These are phyloP conservation scores for Psilocybe sp. DNA, from an alignment of 768 basidiomycete species.

Conservation along the genomic window DNA sequence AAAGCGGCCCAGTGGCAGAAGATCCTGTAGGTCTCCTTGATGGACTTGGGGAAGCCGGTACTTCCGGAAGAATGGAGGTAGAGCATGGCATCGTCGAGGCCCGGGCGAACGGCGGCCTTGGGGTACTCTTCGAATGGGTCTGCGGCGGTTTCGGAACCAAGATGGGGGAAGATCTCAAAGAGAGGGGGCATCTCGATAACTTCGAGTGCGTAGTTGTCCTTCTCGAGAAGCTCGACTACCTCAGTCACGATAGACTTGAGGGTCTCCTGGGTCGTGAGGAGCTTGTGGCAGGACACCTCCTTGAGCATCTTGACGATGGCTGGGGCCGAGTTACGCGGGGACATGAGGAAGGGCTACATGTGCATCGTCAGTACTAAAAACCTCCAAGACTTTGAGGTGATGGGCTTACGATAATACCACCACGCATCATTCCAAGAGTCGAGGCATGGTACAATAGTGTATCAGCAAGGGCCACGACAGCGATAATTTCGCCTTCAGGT, in stretches of 20 bases:
- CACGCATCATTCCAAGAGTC: constrained; percentile 32
- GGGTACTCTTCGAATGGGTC: constrained; percentile 28
- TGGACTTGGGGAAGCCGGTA: constrained; percentile 43
- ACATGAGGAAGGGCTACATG: constrained; percentile 39
- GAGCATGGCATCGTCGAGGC: constrained; percentile 21
- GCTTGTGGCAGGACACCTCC: constrained; percentile 32
- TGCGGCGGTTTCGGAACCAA: constrained; percentile 28
- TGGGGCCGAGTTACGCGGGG: constrained; percentile 32
- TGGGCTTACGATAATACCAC: constrained; percentile 31
- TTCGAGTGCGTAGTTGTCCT: constrained; percentile 12
- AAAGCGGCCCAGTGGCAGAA: constrained; percentile 30
- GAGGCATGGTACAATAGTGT: constrained; percentile 39
- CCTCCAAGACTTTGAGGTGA: not conserved
- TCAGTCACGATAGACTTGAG: constrained; percentile 25
- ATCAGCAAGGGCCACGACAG: constrained; percentile 31
- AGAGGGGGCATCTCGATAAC: constrained; percentile 32
- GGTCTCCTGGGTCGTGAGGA: constrained; percentile 30
- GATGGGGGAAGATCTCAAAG: constrained; percentile 32
- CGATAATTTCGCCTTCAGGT: constrained; percentile 28
- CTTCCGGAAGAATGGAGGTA: constrained; percentile 52
- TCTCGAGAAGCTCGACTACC: constrained; percentile 17
- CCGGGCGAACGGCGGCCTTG: not conserved
- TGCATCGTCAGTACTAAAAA: not conserved
- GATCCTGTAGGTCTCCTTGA: constrained; percentile 29
- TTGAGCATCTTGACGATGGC: constrained; percentile 34